A percentile compares a stretch with the other conserved stretches of the same genome.
These are phyloP conservation scores for Sarcocystis neurona DNA, from an alignment of 169 alveolate species.

Conservation along the genomic window DNA sequence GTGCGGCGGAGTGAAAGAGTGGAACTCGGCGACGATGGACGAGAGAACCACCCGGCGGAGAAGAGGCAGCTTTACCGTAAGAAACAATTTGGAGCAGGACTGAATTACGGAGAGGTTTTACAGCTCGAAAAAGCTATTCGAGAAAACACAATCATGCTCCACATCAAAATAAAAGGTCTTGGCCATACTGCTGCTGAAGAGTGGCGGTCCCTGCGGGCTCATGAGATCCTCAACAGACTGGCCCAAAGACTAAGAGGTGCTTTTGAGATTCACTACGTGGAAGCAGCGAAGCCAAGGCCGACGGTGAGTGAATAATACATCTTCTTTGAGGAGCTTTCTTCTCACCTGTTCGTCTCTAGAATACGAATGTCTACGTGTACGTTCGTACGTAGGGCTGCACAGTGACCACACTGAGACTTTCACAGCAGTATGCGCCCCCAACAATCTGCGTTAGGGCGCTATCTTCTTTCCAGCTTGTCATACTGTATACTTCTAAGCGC, in stretches of 20 bases:
- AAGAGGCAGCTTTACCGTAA: slow-evolving; percentile 23
- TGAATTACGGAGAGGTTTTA: slow-evolving; percentile 3
- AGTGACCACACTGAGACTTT: too few relatives aligned
- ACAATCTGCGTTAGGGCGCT: too few relatives aligned
- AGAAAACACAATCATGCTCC: slow-evolving; percentile 18
- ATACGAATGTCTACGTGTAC: too few relatives aligned
- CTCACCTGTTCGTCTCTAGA: too few relatives aligned
- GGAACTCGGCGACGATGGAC: too few relatives aligned
- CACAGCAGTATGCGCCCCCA: too few relatives aligned
- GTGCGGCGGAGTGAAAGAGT: too few relatives aligned
- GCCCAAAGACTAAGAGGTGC: slow-evolving; percentile 22
- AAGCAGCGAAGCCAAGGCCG: not conserved
- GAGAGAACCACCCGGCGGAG: slow-evolving; percentile 6
- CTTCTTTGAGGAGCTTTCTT: too few relatives aligned
- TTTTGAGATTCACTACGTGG: slow-evolving; percentile 28
- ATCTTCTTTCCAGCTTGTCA: too few relatives aligned
- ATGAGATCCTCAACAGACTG: slow-evolving; percentile 22
- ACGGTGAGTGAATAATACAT: slow-evolving; percentile 5
- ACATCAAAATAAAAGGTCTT: slow-evolving; percentile 2
- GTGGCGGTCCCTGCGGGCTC: slow-evolving; percentile 28
- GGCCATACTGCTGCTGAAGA: slow-evolving; percentile 29
- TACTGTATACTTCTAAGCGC: too few relatives aligned
- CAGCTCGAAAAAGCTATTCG: slow-evolving; percentile 13
- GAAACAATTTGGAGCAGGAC: slow-evolving; percentile 21
- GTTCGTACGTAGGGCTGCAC: too few relatives aligned